Percentiles rank a stretch among this genome's conserved stretches.
These are phyloP conservation scores for Cordyceps militaris DNA, from an alignment of 2,329 filamentous ascomycete genomes.

Conservation along the genomic window DNA sequence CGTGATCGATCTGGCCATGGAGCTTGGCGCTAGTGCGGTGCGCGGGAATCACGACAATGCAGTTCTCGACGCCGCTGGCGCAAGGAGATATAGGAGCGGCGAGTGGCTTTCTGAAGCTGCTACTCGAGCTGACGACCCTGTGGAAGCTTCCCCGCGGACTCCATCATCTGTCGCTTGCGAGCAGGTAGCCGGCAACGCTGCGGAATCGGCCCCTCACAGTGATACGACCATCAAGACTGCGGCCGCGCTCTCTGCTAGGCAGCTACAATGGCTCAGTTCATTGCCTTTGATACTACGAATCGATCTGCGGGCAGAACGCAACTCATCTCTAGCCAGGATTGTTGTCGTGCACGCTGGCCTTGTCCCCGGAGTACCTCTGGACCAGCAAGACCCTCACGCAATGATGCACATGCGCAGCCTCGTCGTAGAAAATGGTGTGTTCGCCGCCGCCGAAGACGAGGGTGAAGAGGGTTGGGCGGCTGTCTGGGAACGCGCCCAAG, in stretches of 20 bases:
- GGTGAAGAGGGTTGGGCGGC: slow-evolving; percentile 15
- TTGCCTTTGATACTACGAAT: not conserved
- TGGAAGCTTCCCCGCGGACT: no score
- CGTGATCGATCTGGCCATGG: slow-evolving; percentile 66
- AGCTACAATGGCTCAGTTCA: not conserved
- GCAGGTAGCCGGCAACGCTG: no score
- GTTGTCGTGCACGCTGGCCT: slow-evolving; percentile 76
- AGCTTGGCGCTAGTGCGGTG: slow-evolving; percentile 64
- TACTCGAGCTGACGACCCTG: no score
- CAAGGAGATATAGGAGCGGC: not conserved
- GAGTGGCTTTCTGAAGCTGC: not conserved
- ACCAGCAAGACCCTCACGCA: slow-evolving; percentile 62
- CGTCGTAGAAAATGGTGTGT: not conserved
- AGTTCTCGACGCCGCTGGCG: slow-evolving; percentile 49
- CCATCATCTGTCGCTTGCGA: no score
- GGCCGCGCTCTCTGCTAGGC: not conserved
- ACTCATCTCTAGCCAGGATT: slow-evolving; percentile 7
- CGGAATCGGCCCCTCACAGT: not conserved
- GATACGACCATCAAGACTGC: not conserved
- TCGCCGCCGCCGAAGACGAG: slow-evolving; percentile 32
- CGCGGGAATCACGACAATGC: slow-evolving; percentile 85
- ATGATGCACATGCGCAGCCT: slow-evolving; percentile 87
- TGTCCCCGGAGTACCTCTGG: slow-evolving; percentile 61
- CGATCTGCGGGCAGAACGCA: not conserved
- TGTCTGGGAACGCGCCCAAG: slow-evolving; percentile 14